Conservation (phyloP, 352 stramenopile genomes). For the Blastocystis sp. region DNA sequence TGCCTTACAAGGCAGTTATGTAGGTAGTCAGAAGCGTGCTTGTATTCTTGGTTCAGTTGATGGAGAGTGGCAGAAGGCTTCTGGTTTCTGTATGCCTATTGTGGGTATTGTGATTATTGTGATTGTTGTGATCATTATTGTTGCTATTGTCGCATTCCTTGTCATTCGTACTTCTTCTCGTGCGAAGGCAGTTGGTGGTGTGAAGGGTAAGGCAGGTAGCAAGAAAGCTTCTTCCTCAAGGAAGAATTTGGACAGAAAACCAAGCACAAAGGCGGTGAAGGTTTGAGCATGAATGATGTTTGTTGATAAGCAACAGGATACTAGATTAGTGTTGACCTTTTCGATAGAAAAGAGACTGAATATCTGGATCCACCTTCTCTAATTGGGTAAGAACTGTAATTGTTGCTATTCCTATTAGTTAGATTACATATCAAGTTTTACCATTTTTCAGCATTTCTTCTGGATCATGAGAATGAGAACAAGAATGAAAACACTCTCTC, state of each 20-base stretch:
- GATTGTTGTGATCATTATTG: neutral
- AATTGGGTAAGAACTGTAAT: too few species aligned
- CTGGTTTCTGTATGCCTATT: slow-evolving; percentile 34
- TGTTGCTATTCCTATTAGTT: too few species aligned
- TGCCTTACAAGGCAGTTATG: neutral
- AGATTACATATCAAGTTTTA: too few species aligned
- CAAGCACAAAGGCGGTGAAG: neutral
- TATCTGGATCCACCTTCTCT: too few species aligned
- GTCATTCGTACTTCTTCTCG: neutral
- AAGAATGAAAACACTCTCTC: too few species aligned
- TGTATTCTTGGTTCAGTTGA: neutral
- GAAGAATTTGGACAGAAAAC: neutral
- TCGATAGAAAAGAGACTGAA: too few species aligned
- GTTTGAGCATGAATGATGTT: neutral
- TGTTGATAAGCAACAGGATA: too few species aligned
- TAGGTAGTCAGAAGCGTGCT: slow-evolving; percentile 11
- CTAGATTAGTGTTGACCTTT: too few species aligned
- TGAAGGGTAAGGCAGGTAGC: neutral
- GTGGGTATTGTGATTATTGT: slow-evolving; percentile 10
- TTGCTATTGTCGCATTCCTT: neutral
- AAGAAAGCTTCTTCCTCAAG: neutral
- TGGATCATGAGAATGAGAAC: too few species aligned
- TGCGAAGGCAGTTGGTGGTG: slow-evolving; percentile 16
- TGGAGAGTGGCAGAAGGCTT: slow-evolving; percentile 14
- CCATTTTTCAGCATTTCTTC: too few species aligned